Percentiles rank a stretch among this genome's conserved stretches.
These are phyloP conservation scores for Hylodesmum podocarpum DNA, from an alignment of 306 rosid genomes.

Conservation along the genomic window DNA sequence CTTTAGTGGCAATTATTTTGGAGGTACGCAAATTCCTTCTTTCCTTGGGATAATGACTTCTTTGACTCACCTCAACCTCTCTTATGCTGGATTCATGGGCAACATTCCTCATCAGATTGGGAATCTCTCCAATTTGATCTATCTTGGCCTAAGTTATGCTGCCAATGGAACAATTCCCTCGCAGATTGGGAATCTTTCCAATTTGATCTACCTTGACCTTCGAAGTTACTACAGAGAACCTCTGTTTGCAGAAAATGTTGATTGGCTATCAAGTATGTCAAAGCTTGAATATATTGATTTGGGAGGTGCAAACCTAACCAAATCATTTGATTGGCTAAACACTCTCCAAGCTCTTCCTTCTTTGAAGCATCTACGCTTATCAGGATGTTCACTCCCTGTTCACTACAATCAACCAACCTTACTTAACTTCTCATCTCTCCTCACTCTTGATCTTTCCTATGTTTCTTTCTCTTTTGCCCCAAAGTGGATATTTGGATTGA, in stretches of 20 bases:
- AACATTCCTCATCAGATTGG: neutral
- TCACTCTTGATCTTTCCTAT: neutral
- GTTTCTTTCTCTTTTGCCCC: neutral
- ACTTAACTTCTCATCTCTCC: conserved; percentile 7
- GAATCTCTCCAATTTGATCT: no score
- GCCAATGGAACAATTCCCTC: no score
- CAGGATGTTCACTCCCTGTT: rapidly evolving
- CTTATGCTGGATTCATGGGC: neutral
- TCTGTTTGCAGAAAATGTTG: neutral
- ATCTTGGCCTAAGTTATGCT: no score
- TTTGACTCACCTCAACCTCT: conserved; percentile 6
- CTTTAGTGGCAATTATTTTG: neutral
- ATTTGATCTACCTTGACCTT: neutral
- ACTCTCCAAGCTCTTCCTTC: conserved; percentile 8
- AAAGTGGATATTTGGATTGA: neutral
- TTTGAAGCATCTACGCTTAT: neutral
- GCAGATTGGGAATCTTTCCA: no score
- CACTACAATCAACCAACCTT: neutral
- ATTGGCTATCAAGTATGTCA: neutral
- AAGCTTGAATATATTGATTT: conserved; percentile 20
- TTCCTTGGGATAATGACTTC: conserved; percentile 3
- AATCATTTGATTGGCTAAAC: neutral
- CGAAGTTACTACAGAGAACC: no score
- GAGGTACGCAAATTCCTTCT: neutral
- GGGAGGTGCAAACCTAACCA: neutral